Evolutionary conservation across 192 early-diverging fungal species (phyloP).

Genomic region (Podila horticola): DNA sequence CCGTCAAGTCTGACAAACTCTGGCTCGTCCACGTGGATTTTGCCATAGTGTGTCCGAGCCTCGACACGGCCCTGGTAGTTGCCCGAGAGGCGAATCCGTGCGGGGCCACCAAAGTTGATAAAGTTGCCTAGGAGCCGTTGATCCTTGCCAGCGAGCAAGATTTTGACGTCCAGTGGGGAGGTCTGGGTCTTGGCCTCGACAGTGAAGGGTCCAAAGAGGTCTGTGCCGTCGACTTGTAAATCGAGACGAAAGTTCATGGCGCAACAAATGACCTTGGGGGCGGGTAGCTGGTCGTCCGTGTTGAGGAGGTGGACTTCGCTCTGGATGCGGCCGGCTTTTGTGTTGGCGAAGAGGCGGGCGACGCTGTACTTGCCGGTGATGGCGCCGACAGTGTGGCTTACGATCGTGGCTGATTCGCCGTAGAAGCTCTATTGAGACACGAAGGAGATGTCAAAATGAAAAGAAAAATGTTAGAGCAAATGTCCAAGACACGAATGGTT

Average conservation of each 20-base stretch:
- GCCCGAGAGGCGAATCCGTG: slow-evolving; percentile 18
- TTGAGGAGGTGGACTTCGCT: slow-evolving; percentile 33
- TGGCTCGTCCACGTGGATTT: slow-evolving; percentile 34
- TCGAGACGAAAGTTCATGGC: slow-evolving; percentile 13
- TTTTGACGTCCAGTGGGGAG: slow-evolving; percentile 24
- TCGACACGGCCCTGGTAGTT: slow-evolving; percentile 36
- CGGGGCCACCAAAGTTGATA: slow-evolving; percentile 42
- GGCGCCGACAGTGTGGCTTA: slow-evolving; percentile 1
- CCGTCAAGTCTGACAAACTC: slow-evolving; percentile 31
- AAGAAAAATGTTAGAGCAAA: background rate
- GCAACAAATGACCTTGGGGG: slow-evolving; percentile 31
- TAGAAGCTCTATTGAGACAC: slow-evolving; percentile 27
- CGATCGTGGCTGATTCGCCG: slow-evolving; percentile 27
- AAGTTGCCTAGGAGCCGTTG: slow-evolving; percentile 40
- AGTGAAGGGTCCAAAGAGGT: slow-evolving; percentile 43
- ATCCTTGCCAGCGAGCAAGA: slow-evolving; percentile 10
- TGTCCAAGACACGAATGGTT: background rate
- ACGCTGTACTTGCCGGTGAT: slow-evolving; percentile 37
- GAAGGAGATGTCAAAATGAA: background rate
- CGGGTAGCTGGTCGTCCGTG: slow-evolving; percentile 38
- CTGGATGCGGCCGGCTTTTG: slow-evolving; percentile 11
- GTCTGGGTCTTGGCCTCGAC: slow-evolving; percentile 48
- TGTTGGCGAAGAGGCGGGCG: slow-evolving; percentile 14
- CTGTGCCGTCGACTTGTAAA: slow-evolving; percentile 32
- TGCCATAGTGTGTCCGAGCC: slow-evolving; percentile 46